These are phyloP conservation scores for Spergularia marina DNA, from an alignment of 148 eudicot genomes.

Conservation along the genomic window DNA sequence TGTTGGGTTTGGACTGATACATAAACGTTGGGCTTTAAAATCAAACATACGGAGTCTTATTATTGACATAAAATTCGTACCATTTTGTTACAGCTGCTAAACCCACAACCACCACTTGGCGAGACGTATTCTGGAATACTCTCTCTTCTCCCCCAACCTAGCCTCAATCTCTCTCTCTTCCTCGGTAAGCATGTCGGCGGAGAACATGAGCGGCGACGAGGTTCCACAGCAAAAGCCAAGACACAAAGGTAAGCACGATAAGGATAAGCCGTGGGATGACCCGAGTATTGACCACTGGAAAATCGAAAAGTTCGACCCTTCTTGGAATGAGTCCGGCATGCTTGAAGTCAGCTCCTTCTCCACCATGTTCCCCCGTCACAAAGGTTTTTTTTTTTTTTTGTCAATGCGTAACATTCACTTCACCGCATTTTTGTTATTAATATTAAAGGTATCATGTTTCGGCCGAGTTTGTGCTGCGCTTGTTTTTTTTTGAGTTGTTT, in stretches of 20 bases:
- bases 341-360: constrained; percentile 77
- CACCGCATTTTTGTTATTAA: neutral
- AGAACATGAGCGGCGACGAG: constrained; percentile 15
- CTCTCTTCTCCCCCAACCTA: too few species aligned
- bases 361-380: constrained; percentile 85
- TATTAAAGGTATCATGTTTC: neutral
- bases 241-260: constrained; percentile 92
- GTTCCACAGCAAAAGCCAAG: constrained; percentile 12
- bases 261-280: constrained; percentile 90
- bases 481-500: neutral
- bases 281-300: constrained; percentile 80
- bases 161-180: too few species aligned
- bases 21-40: too few species aligned
- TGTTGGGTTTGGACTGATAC: too few species aligned
- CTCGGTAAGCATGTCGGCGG: too few species aligned
- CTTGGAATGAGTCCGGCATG: constrained; percentile 72
- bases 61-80: too few species aligned
- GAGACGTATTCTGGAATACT: neutral
- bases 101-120: too few species aligned
- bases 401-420: too few species aligned
- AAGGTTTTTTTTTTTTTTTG: constrained; percentile 37
- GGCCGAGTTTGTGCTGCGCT: neutral
- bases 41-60: too few species aligned
- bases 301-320: constrained; percentile 76
- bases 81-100: too few species aligned